phyloP scores from a whole-genome alignment of 805 yeast genomes.

The Metschnikowia koreensis region DNA sequence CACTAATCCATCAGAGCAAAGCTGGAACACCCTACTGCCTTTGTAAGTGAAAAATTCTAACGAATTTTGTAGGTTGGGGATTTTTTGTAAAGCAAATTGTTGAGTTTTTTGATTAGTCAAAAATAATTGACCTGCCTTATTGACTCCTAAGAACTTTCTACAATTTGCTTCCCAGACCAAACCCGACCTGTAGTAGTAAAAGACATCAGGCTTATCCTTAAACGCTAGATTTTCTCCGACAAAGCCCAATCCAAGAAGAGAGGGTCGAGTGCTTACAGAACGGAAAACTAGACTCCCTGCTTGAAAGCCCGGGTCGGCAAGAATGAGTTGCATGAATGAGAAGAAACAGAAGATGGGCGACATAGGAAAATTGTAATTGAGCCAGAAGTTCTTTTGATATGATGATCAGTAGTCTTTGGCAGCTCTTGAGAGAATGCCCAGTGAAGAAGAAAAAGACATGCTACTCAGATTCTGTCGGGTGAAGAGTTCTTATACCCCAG shows the following conservation, averaged over 20 bases:
- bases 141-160: neutral
- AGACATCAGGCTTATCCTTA: neutral
- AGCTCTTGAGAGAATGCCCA: too few relatives aligned
- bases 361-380: neutral
- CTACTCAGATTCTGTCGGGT: too few relatives aligned
- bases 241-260: neutral
- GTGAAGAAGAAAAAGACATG: too few relatives aligned
- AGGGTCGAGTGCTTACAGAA: neutral
- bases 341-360: neutral
- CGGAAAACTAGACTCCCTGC: neutral
- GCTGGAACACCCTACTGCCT: neutral
- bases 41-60: neutral
- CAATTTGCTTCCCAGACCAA: neutral
- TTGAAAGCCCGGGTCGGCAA: neutral
- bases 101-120: neutral
- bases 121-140: neutral
- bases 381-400: too few relatives aligned
- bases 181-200: neutral
- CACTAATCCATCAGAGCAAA: neutral
- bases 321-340: neutral
- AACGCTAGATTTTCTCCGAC: neutral
- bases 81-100: neutral
- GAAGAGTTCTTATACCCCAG: too few relatives aligned
- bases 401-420: too few relatives aligned
- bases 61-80: neutral